A percentile compares a stretch with the other conserved stretches of the same genome.
phyloP scores from a whole-genome alignment of 2,329 filamentous ascomycete genomes.

The Nakataea oryzae region DNA sequence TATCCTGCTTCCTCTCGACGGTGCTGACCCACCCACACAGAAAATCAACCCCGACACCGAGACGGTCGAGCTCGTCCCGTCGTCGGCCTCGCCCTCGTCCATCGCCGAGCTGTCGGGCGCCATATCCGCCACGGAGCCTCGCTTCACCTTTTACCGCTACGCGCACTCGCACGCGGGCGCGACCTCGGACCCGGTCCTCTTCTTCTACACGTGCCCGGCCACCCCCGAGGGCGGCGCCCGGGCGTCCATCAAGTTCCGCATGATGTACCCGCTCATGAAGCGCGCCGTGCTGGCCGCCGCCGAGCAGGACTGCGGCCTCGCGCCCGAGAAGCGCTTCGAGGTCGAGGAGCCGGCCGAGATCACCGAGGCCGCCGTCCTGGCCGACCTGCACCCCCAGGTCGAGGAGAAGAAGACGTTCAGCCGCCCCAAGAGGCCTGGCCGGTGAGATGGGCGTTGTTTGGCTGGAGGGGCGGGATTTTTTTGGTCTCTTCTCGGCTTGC shows the following conservation, averaged over 20 bases:
- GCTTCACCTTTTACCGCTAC: slow-evolving; percentile 71
- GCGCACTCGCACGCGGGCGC: slow-evolving; percentile 42
- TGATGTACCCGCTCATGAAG: slow-evolving; percentile 71
- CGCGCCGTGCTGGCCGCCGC: slow-evolving; percentile 57
- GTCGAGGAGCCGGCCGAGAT: slow-evolving; percentile 60
- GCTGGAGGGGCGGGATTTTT: background rate
- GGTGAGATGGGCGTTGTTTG: slow-evolving; percentile 21
- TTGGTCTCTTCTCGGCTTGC: too few species aligned
- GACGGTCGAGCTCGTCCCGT: slow-evolving; percentile 53
- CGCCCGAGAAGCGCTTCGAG: slow-evolving; percentile 60
- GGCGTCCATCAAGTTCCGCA: slow-evolving; percentile 63
- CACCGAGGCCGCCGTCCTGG: slow-evolving; percentile 51
- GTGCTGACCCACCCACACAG: slow-evolving; percentile 23
- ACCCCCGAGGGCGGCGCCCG: slow-evolving; percentile 46
- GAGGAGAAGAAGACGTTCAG: slow-evolving; percentile 60
- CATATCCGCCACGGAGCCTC: slow-evolving; percentile 59
- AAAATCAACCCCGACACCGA: slow-evolving; percentile 65
- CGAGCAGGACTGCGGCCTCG: slow-evolving; percentile 52
- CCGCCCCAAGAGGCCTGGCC: slow-evolving; percentile 69
- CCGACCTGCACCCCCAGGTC: slow-evolving; percentile 58
- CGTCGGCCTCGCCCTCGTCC: slow-evolving; percentile 38
- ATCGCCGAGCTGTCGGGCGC: slow-evolving; percentile 45
- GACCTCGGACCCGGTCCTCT: slow-evolving; percentile 52
- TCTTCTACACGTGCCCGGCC: slow-evolving; percentile 73
- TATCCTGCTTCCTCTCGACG: too few species aligned